phyloP scores from a whole-genome alignment of 2,329 filamentous ascomycete genomes.

The Exophiala mesophila region DNA sequence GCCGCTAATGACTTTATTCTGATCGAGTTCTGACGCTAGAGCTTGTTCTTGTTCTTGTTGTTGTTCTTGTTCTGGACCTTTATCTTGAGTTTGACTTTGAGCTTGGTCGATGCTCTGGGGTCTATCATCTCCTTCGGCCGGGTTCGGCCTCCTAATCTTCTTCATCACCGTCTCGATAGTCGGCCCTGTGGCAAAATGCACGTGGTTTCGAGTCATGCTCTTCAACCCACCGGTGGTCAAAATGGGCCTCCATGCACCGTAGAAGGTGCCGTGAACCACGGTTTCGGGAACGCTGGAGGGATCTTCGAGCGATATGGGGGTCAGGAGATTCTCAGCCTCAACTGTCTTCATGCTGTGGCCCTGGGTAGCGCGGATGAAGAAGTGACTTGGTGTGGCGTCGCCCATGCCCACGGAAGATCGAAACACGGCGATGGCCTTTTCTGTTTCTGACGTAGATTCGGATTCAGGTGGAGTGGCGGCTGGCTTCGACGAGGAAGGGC shows the following conservation, averaged over 20 bases:
- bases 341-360: conserved; percentile 77
- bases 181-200: conserved; percentile 79
- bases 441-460: conserved; percentile 30
- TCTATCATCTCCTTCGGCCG: too few relatives aligned
- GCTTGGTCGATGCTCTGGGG: too few relatives aligned
- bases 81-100: too few relatives aligned
- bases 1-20: conserved; percentile 61
- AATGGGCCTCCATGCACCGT: conserved; percentile 72
- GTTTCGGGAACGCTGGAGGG: conserved; percentile 49
- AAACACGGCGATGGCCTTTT: conserved; percentile 35
- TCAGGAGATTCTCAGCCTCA: conserved; percentile 66
- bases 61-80: conserved; percentile 48
- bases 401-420: conserved; percentile 10
- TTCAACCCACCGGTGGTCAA: conserved; percentile 70
- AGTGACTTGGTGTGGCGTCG: conserved; percentile 56
- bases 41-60: not conserved
- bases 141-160: too few relatives aligned
- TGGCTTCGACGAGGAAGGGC: conserved; percentile 10
- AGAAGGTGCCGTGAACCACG: conserved; percentile 86
- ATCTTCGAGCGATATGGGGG: conserved; percentile 58
- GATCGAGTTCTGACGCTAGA: conserved; percentile 13
- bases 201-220: conserved; percentile 78
- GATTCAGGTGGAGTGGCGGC: conserved; percentile 17
- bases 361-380: conserved; percentile 90
- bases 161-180: conserved; percentile 45